A percentile compares a stretch with the other conserved stretches of the same genome.
These are phyloP conservation scores for Paramecium primaurelia DNA, from an alignment of 73 alveolate species.

Conservation along the genomic window DNA sequence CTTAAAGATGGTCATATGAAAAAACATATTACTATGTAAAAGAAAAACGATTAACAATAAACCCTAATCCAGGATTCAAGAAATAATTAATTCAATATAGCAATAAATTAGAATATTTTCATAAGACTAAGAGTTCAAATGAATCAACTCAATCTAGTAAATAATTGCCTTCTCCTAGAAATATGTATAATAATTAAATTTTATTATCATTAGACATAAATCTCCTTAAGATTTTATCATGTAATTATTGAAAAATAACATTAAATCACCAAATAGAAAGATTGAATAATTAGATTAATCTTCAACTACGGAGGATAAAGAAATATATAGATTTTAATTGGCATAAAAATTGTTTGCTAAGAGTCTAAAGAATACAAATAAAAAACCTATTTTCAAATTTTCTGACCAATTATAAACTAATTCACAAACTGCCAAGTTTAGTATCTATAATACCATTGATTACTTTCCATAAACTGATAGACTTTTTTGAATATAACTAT, in stretches of 20 bases:
- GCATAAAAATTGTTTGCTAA: background rate
- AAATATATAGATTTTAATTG: background rate
- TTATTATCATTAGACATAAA: background rate
- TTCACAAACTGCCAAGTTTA: background rate
- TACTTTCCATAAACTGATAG: background rate
- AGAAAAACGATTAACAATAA: constrained; percentile 66
- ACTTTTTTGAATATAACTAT: background rate
- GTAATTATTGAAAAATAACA: background rate
- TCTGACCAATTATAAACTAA: background rate
- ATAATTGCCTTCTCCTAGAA: background rate
- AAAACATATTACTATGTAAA: constrained; percentile 58
- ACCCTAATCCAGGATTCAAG: constrained; percentile 72
- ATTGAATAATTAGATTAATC: background rate
- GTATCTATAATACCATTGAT: background rate
- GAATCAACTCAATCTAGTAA: background rate
- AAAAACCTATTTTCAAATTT: background rate
- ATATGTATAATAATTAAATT: background rate
- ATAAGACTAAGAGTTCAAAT: background rate
- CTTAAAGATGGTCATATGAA: constrained; percentile 57
- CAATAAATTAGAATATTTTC: background rate
- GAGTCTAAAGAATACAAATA: background rate
- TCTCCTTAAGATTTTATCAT: background rate
- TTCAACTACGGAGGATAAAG: background rate
- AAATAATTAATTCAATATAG: constrained; percentile 15
- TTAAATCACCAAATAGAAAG: background rate